Percentiles rank a stretch among this genome's conserved stretches.
phyloP scores from a whole-genome alignment of 176 grass and related monocot species.

The Alloteropsis semialata region DNA sequence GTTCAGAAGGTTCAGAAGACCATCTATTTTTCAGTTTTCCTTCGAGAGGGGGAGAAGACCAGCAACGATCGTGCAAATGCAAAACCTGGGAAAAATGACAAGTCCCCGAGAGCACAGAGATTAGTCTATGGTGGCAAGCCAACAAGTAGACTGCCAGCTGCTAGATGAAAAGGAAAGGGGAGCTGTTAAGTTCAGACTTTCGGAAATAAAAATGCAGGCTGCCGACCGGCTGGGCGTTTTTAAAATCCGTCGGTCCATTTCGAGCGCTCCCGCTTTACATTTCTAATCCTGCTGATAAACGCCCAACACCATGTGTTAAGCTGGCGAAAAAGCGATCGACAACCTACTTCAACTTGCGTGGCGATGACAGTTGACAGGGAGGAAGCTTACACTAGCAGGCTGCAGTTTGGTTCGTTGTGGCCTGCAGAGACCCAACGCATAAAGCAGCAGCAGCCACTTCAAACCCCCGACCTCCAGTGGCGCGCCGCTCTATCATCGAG shows the following conservation, averaged over 20 bases:
- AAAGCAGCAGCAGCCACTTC: background rate
- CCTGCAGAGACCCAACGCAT: background rate
- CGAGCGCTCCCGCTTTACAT: background rate
- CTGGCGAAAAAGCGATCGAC: conserved; percentile 18
- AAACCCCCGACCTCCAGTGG: background rate
- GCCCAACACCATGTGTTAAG: background rate
- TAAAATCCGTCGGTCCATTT: background rate
- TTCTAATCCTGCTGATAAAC: background rate
- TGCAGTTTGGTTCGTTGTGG: background rate
- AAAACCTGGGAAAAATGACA: background rate
- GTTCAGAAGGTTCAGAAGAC: background rate
- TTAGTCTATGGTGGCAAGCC: background rate
- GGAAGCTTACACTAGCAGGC: background rate
- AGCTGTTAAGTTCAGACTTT: background rate
- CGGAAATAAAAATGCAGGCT: background rate
- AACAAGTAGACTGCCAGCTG: background rate
- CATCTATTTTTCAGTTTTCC: background rate
- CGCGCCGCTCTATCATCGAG: background rate
- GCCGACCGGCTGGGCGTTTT: background rate
- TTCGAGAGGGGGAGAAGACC: background rate
- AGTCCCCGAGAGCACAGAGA: background rate
- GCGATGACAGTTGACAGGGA: conserved; percentile 5
- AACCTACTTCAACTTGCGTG: conserved; percentile 3
- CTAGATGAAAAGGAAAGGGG: background rate
- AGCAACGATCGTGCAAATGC: background rate